These are phyloP conservation scores for Conticribra weissflogii DNA, from an alignment of 108 stramenopile genomes.

Conservation along the genomic window DNA sequence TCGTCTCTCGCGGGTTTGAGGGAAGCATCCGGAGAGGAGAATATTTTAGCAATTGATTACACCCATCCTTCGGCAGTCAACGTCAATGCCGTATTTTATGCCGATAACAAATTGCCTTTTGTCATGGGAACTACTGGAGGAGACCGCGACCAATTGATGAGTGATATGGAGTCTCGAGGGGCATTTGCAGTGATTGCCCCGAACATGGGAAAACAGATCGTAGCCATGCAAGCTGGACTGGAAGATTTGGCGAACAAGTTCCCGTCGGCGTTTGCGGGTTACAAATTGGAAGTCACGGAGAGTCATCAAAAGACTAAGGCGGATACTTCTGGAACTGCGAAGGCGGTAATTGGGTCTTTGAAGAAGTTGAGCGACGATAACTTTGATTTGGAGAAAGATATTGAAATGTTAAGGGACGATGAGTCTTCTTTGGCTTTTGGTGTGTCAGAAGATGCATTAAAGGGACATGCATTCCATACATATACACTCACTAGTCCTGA, in stretches of 20 bases:
- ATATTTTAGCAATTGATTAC: constrained; percentile 94
- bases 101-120: constrained; percentile 81
- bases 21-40: constrained; percentile 54
- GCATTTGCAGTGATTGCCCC: constrained; percentile 97
- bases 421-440: constrained; percentile 89
- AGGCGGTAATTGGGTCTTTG: constrained; percentile 91
- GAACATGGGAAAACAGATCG: constrained; percentile 99
- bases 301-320: constrained; percentile 97
- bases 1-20: constrained; percentile 64
- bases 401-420: constrained; percentile 90
- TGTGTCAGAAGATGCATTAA: constrained; percentile 88
- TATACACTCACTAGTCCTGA: constrained; percentile 93
- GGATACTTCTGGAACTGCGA: constrained; percentile 98
- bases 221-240: constrained; percentile 96
- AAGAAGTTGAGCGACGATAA: constrained; percentile 69
- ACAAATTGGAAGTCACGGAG: constrained; percentile 90
- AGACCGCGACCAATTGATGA: constrained; percentile 84
- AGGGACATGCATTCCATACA: constrained; percentile 98
- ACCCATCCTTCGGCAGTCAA: constrained; percentile 98
- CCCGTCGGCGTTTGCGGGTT: constrained; percentile 93
- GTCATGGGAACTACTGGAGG: constrained; percentile 97
- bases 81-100: constrained; percentile 90
- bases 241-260: constrained; percentile 90
- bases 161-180: constrained; percentile 66
- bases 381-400: constrained; percentile 83